Evolutionary conservation across 352 stramenopile genomes (phyloP).

Genomic region (Phytophthora pistaciae): DNA sequence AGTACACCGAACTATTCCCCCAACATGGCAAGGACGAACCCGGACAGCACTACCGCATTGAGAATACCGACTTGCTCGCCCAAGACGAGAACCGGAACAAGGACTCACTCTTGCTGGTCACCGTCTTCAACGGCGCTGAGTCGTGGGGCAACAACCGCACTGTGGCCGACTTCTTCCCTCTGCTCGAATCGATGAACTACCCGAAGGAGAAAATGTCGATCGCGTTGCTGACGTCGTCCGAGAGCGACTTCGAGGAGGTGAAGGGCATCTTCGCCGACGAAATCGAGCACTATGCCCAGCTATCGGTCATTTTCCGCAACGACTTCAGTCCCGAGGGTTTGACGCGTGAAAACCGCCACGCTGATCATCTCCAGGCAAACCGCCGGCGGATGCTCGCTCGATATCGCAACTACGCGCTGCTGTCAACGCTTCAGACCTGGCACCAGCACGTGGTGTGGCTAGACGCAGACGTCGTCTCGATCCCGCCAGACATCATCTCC

Average conservation of each 20-base stretch:
- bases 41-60: constrained; percentile 27
- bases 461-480: constrained; percentile 40
- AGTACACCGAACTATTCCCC: constrained; percentile 24
- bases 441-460: constrained; percentile 52
- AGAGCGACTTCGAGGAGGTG: constrained; percentile 35
- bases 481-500: constrained; percentile 28
- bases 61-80: constrained; percentile 17
- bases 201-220: constrained; percentile 40
- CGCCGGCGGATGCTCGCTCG: constrained; percentile 44
- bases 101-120: constrained; percentile 36
- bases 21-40: constrained; percentile 30
- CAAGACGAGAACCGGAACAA: constrained; percentile 5
- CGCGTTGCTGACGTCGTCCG: constrained; percentile 44
- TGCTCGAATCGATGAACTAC: constrained; percentile 39
- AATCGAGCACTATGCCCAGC: constrained; percentile 29
- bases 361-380: constrained; percentile 30
- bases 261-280: constrained; percentile 16
- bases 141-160: constrained; percentile 44
- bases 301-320: constrained; percentile 49
- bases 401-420: constrained; percentile 49
- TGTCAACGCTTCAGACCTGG: constrained; percentile 40
- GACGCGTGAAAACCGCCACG: constrained; percentile 39
- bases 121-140: constrained; percentile 37
- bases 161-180: constrained; percentile 37
- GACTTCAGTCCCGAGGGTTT: constrained; percentile 37